Evolutionary conservation across 1,284 basidiomycete genomes (phyloP).

Genomic region (Apiotrichum domesticum): DNA sequence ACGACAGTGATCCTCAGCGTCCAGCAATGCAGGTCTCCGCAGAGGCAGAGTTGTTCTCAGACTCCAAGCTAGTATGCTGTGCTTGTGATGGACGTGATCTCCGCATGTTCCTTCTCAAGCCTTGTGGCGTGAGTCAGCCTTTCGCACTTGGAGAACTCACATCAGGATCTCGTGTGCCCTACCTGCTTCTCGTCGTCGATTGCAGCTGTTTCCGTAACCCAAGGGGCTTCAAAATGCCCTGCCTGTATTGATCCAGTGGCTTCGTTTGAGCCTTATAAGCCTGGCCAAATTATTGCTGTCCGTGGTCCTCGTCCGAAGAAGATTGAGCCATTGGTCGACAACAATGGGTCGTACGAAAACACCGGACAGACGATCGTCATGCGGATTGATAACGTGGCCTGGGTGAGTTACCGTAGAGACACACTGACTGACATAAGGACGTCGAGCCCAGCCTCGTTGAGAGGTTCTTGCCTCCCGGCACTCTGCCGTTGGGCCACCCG

Average conservation of each 20-base stretch:
- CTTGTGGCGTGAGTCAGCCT: constrained; percentile 27
- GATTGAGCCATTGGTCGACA: neutral
- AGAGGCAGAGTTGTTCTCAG: constrained; percentile 1
- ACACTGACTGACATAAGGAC: constrained; percentile 25
- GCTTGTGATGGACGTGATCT: constrained; percentile 17
- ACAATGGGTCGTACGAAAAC: neutral
- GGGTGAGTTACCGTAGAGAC: constrained; percentile 24
- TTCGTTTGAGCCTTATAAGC: constrained; percentile 18
- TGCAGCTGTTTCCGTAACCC: constrained; percentile 31
- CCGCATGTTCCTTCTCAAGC: constrained; percentile 23
- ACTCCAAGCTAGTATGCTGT: constrained; percentile 7
- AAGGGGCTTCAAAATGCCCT: constrained; percentile 28
- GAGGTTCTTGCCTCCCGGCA: constrained; percentile 34
- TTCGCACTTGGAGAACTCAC: neutral
- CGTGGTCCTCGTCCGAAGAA: neutral
- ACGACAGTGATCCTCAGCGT: neutral
- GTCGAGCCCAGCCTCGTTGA: constrained; percentile 41
- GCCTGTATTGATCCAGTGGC: constrained; percentile 23
- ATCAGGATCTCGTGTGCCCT: constrained; percentile 31
- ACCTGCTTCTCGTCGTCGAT: constrained; percentile 36
- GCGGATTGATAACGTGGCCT: constrained; percentile 46
- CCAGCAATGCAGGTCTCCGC: neutral
- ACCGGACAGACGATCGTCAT: constrained; percentile 24
- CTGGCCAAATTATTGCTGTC: neutral
- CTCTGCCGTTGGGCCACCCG: constrained; percentile 26